Percentiles rank a stretch among this genome's conserved stretches.
phyloP scores from a whole-genome alignment of 2,329 filamentous ascomycete genomes.

The Pyrenophora tritici-repentis region DNA sequence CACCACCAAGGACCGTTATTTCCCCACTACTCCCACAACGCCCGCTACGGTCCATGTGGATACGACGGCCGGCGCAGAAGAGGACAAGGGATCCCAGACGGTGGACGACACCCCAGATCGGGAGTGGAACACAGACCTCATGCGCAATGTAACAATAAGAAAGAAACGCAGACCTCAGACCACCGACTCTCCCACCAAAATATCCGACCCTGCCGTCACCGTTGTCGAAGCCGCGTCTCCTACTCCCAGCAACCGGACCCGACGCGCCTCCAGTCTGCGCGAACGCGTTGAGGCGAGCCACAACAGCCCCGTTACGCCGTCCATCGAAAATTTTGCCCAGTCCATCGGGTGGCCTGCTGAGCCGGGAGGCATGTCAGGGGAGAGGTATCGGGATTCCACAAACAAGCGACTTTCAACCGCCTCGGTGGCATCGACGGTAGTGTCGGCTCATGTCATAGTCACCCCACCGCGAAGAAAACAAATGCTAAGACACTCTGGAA shows the following conservation, averaged over 20 bases:
- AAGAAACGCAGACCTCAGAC: constrained; percentile 39
- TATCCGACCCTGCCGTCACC: constrained; percentile 11
- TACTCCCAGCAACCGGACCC: constrained; percentile 23
- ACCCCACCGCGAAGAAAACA: constrained; percentile 52
- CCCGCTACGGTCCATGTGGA: constrained; percentile 13
- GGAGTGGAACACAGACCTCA: constrained; percentile 49
- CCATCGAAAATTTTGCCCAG: constrained; percentile 55
- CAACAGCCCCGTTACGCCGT: constrained; percentile 43
- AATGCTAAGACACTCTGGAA: constrained; percentile 59
- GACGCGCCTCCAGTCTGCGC: constrained; percentile 36
- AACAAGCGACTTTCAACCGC: constrained; percentile 55
- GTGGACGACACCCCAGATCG: constrained; percentile 39
- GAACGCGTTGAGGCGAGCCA: constrained; percentile 42
- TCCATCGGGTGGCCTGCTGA: constrained; percentile 57
- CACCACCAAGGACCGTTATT: constrained; percentile 22
- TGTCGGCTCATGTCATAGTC: constrained; percentile 60
- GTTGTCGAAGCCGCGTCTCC: constrained; percentile 27
- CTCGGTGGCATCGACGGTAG: constrained; percentile 60
- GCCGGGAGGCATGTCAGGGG: constrained; percentile 31
- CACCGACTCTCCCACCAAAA: constrained; percentile 24
- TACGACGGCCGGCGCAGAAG: constrained; percentile 16
- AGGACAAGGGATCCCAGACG: constrained; percentile 23
- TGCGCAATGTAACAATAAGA: constrained; percentile 50
- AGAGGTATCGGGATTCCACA: constrained; percentile 36
- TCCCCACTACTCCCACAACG: constrained; percentile 4